Evolutionary conservation across 1,284 basidiomycete genomes (phyloP).

Genomic region (Ganoderma multipileum): DNA sequence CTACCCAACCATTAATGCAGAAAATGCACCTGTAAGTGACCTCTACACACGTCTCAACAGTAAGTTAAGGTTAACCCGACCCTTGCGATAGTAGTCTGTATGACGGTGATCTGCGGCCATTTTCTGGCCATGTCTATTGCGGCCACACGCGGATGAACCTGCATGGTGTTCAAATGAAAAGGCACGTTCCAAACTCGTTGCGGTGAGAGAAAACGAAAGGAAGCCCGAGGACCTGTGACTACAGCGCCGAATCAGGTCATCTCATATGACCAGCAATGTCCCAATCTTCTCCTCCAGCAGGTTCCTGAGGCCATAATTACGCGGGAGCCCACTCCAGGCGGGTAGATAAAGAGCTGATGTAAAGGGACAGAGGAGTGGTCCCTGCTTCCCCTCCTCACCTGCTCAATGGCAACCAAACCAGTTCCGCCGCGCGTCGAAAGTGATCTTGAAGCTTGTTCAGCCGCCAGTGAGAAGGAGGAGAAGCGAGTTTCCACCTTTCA

Average conservation of each 20-base stretch:
- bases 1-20: background rate
- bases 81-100: background rate
- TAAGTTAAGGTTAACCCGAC: background rate
- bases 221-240: background rate
- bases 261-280: constrained; percentile 11
- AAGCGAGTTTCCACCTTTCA: constrained; percentile 15
- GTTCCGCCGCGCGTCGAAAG: background rate
- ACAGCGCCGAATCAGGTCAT: background rate
- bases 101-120: background rate
- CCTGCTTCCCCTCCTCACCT: constrained; percentile 1
- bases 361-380: background rate
- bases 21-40: background rate
- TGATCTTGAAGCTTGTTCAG: background rate
- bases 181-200: too few relatives aligned
- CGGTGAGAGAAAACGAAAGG: constrained; percentile 5
- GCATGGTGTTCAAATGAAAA: background rate
- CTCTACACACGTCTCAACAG: background rate
- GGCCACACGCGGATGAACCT: background rate
- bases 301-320: constrained; percentile 13
- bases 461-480: constrained; percentile 5
- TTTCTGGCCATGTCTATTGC: background rate
- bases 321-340: background rate
- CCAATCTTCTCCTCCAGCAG: background rate
- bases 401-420: background rate
- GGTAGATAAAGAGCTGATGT: background rate